phyloP scores from a whole-genome alignment of 257 asterid genomes.

The Ocimum tenuiflorum region DNA sequence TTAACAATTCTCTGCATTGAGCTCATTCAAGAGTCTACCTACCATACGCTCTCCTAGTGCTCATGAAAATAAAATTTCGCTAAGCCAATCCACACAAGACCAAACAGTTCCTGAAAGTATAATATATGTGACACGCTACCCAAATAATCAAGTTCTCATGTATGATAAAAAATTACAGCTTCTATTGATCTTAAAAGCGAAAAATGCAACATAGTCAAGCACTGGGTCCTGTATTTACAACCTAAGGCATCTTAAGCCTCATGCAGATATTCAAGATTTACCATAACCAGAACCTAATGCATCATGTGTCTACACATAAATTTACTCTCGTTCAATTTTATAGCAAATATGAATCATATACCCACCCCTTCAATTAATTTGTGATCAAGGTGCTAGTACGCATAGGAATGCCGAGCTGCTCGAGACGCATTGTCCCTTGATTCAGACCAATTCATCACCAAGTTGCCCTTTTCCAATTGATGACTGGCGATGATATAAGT shows the following conservation, averaged over 20 bases:
- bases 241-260: not conserved
- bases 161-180: constrained; percentile 1
- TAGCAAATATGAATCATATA: not conserved
- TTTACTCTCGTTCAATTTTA: not conserved
- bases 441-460: constrained; percentile 21
- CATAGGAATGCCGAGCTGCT: not conserved
- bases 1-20: constrained; percentile 9
- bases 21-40: constrained; percentile 36
- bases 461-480: constrained; percentile 4
- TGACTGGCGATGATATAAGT: constrained; percentile 18
- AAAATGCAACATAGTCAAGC: constrained; percentile 16
- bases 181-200: constrained; percentile 12
- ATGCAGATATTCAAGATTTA: not conserved
- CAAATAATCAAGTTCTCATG: constrained; percentile 11
- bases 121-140: not conserved
- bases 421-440: not conserved
- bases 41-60: constrained; percentile 42
- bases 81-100: constrained; percentile 33
- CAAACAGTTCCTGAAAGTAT: constrained; percentile 17
- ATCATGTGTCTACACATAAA: not conserved
- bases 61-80: constrained; percentile 40
- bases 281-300: not conserved
- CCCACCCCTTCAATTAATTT: not conserved
- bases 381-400: not conserved
- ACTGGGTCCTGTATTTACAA: constrained; percentile 3